Conservation (phyloP, 768 basidiomycete genomes). For the Dentipellis sp. region DNA sequence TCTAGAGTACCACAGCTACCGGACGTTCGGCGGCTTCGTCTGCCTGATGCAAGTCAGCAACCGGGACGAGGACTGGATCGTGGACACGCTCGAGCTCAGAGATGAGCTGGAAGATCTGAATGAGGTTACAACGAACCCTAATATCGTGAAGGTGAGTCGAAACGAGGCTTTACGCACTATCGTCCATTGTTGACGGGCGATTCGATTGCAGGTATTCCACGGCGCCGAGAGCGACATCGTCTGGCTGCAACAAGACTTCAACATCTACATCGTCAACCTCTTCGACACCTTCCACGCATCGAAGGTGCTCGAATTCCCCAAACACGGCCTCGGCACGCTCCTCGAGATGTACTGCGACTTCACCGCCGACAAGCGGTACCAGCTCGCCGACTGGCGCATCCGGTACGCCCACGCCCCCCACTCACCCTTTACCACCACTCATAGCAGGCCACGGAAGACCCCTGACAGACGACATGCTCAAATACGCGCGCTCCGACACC, state of each 20-base stretch:
- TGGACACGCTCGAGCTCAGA: slow-evolving; percentile 73
- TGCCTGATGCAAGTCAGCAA: slow-evolving; percentile 93
- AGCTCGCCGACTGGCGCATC: slow-evolving; percentile 96
- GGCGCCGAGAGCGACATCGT: slow-evolving; percentile 91
- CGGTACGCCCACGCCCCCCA: slow-evolving; percentile 34
- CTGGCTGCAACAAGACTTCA: slow-evolving; percentile 96
- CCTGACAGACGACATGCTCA: slow-evolving; percentile 78
- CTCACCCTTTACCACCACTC: background rate
- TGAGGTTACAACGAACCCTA: slow-evolving; percentile 78
- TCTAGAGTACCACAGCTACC: slow-evolving; percentile 87
- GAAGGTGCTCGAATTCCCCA: slow-evolving; percentile 74
- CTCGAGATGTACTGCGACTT: slow-evolving; percentile 88
- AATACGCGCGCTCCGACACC: slow-evolving; percentile 93
- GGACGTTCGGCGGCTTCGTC: slow-evolving; percentile 79
- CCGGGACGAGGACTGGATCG: slow-evolving; percentile 73
- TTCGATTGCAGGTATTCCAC: slow-evolving; percentile 65
- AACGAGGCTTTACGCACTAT: background rate
- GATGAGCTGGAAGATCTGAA: slow-evolving; percentile 68
- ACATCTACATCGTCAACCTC: slow-evolving; percentile 87
- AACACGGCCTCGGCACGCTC: slow-evolving; percentile 76
- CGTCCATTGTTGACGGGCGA: background rate
- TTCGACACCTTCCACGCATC: slow-evolving; percentile 98
- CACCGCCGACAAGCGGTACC: slow-evolving; percentile 89
- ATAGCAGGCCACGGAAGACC: slow-evolving; percentile 36
- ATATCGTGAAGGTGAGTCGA: slow-evolving; percentile 66